phyloP scores from a whole-genome alignment of 1,139 yeast species.

The Pichia norvegensis region DNA sequence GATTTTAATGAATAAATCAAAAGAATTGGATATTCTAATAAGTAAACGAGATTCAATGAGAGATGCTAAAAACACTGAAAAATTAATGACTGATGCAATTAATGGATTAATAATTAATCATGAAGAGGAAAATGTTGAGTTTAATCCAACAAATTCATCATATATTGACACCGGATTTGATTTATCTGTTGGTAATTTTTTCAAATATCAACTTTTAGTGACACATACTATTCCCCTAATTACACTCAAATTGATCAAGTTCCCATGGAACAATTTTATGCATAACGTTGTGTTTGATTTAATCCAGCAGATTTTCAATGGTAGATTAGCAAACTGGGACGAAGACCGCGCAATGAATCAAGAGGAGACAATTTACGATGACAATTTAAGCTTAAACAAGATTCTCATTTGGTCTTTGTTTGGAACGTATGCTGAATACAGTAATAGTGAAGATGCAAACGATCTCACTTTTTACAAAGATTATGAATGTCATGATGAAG shows the following conservation, averaged over 20 bases:
- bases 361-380: slow-evolving; percentile 28
- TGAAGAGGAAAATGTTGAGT: slow-evolving; percentile 9
- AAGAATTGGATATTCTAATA: slow-evolving; percentile 24
- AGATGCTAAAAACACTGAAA: slow-evolving; percentile 25
- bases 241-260: slow-evolving; percentile 30
- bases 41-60: slow-evolving; percentile 26
- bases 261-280: slow-evolving; percentile 96
- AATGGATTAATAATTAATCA: slow-evolving; percentile 21
- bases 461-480: slow-evolving; percentile 8
- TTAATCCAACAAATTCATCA: neutral
- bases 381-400: slow-evolving; percentile 27
- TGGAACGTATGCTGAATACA: slow-evolving; percentile 23
- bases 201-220: slow-evolving; percentile 36
- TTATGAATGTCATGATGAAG: slow-evolving; percentile 15
- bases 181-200: slow-evolving; percentile 40
- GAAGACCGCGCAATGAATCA: slow-evolving; percentile 28
- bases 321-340: slow-evolving; percentile 35
- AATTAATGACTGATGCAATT: slow-evolving; percentile 28
- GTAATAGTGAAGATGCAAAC: slow-evolving; percentile 4
- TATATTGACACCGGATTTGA: slow-evolving; percentile 22
- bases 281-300: slow-evolving; percentile 98
- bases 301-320: slow-evolving; percentile 92
- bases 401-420: slow-evolving; percentile 29
- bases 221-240: slow-evolving; percentile 25
- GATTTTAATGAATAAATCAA: slow-evolving; percentile 63